Evolutionary conservation across 2,329 filamentous ascomycete genomes (phyloP).

Genomic region (Ampelomyces quisqualis): DNA sequence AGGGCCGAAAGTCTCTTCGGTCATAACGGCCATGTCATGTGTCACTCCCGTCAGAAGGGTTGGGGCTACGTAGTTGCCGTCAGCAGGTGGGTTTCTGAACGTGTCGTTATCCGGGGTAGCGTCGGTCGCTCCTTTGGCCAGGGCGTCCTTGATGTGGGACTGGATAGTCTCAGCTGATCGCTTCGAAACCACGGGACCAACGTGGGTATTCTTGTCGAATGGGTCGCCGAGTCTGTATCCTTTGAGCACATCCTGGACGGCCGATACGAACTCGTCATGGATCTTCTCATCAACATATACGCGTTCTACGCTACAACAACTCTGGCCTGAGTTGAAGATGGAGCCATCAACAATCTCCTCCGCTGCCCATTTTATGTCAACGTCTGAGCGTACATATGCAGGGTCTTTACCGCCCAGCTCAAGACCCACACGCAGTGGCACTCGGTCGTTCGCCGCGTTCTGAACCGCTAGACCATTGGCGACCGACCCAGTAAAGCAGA

Average conservation of each 20-base stretch:
- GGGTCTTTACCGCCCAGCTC: constrained; percentile 95
- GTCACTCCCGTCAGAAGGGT: constrained; percentile 77
- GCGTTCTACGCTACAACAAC: constrained; percentile 89
- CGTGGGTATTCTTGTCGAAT: constrained; percentile 71
- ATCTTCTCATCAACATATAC: constrained; percentile 87
- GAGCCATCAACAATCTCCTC: constrained; percentile 93
- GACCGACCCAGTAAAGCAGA: constrained; percentile 94
- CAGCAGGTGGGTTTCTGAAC: constrained; percentile 69
- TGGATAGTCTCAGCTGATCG: constrained; percentile 73
- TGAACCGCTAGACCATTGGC: constrained; percentile 84
- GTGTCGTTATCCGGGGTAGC: constrained; percentile 78
- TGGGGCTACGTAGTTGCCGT: constrained; percentile 86
- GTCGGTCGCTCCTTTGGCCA: constrained; percentile 80
- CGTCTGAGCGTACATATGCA: constrained; percentile 82
- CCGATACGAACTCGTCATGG: constrained; percentile 78
- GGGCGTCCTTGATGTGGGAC: constrained; percentile 76
- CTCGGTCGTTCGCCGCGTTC: constrained; percentile 76
- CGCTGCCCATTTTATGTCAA: constrained; percentile 86
- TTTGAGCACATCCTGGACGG: constrained; percentile 73
- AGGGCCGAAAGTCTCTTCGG: constrained; percentile 91
- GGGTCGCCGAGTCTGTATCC: constrained; percentile 88
- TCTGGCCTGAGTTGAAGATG: constrained; percentile 98
- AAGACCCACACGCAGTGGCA: constrained; percentile 77
- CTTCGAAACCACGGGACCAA: constrained; percentile 87
- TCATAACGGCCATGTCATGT: constrained; percentile 87